Base-by-base conservation (phyloP, 192 early-diverging fungal species). In the Geranomyces michiganensis region DNA sequence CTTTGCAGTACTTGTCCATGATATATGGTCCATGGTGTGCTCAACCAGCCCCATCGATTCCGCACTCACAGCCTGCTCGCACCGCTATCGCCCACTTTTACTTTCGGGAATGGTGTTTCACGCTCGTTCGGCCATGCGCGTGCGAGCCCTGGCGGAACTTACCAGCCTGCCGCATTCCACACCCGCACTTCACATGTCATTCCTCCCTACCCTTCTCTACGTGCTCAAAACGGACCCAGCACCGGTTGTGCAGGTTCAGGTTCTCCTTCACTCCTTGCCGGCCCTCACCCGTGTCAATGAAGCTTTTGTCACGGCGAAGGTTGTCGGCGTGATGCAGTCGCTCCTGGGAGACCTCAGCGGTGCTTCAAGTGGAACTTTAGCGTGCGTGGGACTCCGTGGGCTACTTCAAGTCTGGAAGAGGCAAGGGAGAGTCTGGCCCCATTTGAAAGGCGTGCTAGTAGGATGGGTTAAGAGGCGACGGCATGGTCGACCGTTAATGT, bases 141-240 rank as follows among this genome's bases (percentile, higher is more conserved):
- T 62, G 1, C 31, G n/a, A 14, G 73, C 73, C 15, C 66, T 74
- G 7, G 32, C 55, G 33, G 47, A 15, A 14, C 19, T 59, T 58
- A 21, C 43, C 7, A n/a, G 14, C 13, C 6, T 32, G 6, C 13
- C 43, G 13, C 17, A n/a, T 21, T 17, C 41, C 14, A 26, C 33
- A 8, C 22, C 65, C 10, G 19, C 53, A 9, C 15, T 27, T 19
- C 68, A 26, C 51, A 51, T 74, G 31, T 48, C 66, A 27, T 19
- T 68, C 15, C 66, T 74, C 22, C 73, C 73, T n/a, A 19, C 61
- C 12, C 45, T 74, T n/a, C 59, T 74, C 14, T 67, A 74, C 66
- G 56, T 33, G 46, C 59, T 74, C 12, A 53, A 60, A 17, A 68
- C 49, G 10, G 73, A 74, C 14, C 65, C 65, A 2, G 45, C 65